These are phyloP conservation scores for Scedosporium aurantiacum DNA, from an alignment of 2,329 filamentous ascomycete genomes.

Conservation along the genomic window DNA sequence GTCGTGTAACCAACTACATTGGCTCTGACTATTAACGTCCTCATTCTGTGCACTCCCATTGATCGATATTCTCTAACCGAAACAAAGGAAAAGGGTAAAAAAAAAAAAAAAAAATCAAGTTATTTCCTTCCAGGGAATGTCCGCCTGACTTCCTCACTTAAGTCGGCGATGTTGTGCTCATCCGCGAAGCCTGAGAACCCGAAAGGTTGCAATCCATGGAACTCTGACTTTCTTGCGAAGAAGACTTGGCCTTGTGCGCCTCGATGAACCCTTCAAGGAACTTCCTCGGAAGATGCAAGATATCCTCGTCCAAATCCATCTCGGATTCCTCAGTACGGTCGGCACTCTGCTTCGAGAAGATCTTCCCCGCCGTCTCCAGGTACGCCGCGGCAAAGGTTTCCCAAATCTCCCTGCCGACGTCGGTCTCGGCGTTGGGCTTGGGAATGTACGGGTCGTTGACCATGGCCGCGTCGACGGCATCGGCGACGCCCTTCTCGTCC, in stretches of 20 bases:
- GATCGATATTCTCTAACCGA: no score
- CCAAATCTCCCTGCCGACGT: slow-evolving; percentile 10
- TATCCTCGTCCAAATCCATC: neutral
- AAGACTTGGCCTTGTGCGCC: neutral
- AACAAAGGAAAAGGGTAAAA: no score
- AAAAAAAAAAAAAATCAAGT: no score
- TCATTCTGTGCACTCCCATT: no score
- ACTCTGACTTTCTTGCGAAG: neutral
- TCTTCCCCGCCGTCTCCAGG: neutral
- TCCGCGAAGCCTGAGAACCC: no score
- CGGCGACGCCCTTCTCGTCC: slow-evolving; percentile 13
- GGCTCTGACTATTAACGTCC: no score
- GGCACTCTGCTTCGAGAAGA: neutral
- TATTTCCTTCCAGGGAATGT: no score
- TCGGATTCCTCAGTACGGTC: no score
- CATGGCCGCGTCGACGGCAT: slow-evolving; percentile 11
- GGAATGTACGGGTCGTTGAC: slow-evolving; percentile 16
- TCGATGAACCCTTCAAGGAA: neutral
- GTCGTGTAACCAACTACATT: no score
- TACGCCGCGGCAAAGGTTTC: slow-evolving; percentile 4
- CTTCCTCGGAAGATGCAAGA: neutral
- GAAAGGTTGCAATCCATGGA: no score
- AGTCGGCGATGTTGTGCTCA: no score
- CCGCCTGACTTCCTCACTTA: no score
- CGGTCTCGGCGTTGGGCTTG: slow-evolving; percentile 5